Evolutionary conservation across 352 stramenopile species (phyloP), one percentile per base, ranked within the genome.

Genomic region (Phytophthora pisi): DNA sequence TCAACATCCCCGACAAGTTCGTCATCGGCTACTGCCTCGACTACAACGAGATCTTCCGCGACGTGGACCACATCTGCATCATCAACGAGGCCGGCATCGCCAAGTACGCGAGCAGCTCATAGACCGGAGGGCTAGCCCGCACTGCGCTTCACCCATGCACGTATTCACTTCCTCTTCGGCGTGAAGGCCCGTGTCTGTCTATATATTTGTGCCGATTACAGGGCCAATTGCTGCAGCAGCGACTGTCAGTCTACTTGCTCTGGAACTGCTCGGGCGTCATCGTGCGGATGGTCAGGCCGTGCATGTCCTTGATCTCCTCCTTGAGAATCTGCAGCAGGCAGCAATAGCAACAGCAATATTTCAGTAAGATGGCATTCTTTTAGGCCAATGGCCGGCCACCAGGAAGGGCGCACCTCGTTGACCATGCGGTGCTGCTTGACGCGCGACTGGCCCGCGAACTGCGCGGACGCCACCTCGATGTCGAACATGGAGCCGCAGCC

Each of bases 31-130:
- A 98, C 83, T 98, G 96, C 68, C 80, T 99, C 30, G 97, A 99
- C 82, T 99, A 98, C 86, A 98, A 99, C 78, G 94, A 99, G 77
- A 88, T 97, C 51, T 99, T 98, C 79, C 89, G 97, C 30, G 94
- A 99, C 71, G 77, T 98, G 58, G 84, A 96, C 65, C 94, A 98
- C 82, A 98, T 99, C 61, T 98, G 94, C 81, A 72, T 98, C 61
- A 98, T 99, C 73, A 98, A 88, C 68, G 74, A 98, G 24, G 67
- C 73, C 3, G 96, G 96, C 49, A 98, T 99, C 68, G 86, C 76
- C 73, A 94, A 94, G 70, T 94, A 89, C 61, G 81, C 84, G 8
- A 71, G 74, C 40, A 76, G 74, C 55, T 82, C 71, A 43, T 90
- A 89, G 57, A 68, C 8, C 34, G 3, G 16, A 7, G 9, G 30